A percentile compares a stretch with the other conserved stretches of the same genome.
Evolutionary conservation across 768 basidiomycete species (phyloP).

Genomic region (Termitomyces bulborhizus): DNA sequence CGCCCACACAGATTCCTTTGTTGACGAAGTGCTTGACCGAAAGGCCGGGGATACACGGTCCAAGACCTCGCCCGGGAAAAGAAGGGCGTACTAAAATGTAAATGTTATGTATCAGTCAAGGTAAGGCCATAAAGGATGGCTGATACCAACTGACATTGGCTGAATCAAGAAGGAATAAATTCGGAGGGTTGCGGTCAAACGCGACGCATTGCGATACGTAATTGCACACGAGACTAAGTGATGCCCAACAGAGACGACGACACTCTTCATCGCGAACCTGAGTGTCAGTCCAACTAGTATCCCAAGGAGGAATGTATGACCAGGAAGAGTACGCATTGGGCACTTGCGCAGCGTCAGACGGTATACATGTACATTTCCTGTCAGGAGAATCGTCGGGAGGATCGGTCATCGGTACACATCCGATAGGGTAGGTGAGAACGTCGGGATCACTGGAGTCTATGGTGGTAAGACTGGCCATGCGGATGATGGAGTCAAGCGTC

Average conservation of each 20-base stretch:
- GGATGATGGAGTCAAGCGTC: conserved; percentile 60
- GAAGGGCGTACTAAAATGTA: conserved; percentile 43
- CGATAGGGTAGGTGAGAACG: conserved; percentile 44
- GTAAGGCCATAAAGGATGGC: too few relatives aligned
- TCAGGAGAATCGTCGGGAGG: conserved; percentile 21
- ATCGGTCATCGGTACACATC: conserved; percentile 44
- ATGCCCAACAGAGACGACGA: conserved; percentile 72
- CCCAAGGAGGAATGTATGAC: conserved; percentile 56
- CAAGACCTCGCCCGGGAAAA: conserved; percentile 71
- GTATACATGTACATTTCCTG: conserved; percentile 42
- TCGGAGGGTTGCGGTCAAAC: conserved; percentile 50
- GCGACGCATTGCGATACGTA: conserved; percentile 67
- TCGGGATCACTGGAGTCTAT: conserved; percentile 52
- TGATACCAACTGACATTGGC: conserved; percentile 46
- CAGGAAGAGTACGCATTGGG: conserved; percentile 36
- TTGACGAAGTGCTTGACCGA: conserved; percentile 38
- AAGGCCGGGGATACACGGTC: conserved; percentile 40
- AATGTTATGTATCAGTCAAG: too few relatives aligned
- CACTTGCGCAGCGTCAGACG: conserved; percentile 26
- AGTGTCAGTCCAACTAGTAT: conserved; percentile 43
- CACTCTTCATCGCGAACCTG: conserved; percentile 65
- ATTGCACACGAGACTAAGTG: conserved; percentile 61
- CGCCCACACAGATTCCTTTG: conserved; percentile 79
- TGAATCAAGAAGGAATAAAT: conserved; percentile 57
- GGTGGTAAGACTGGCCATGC: conserved; percentile 44